Evolutionary conservation across 768 basidiomycete species (phyloP), one percentile per base, ranked within the genome.

Genomic region (Leccinum arenicola): DNA sequence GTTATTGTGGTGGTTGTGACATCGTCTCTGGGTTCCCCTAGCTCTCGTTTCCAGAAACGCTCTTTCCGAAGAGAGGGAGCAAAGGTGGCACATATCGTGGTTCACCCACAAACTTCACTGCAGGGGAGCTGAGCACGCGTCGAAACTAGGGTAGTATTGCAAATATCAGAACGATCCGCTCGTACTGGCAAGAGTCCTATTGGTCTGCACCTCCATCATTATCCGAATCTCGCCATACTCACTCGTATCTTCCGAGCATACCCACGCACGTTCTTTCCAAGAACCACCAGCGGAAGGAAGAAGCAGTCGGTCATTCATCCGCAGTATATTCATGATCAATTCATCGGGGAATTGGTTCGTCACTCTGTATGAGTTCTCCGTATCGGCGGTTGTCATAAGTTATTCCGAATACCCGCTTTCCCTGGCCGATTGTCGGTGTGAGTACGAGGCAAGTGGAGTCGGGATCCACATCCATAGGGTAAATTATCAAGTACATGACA

Each of bases 91-190:
- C 48, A 49, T 64, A 21, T 36, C 36, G 38, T 61, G n/a, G 43
- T 27, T 56, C 27, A 52, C 23, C 43, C 19, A 36, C 23, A 54
- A 38, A 38, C 19, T 11, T 27, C 3, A 50, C 36, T 35, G 29
- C 29, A 31, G 29, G 29, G 50, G 29, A 15, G 6, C 17, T n/a
- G 27, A n/a, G 15, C 35, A 53, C 50, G 23, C 21, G 49, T 35
- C 17, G 12, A 43, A 48, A 35, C 11, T n/a, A 53, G 52, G 33
- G 50, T 50, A 43, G 36, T 7, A 9, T 64, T 54, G 56, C 51
- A 55, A 55, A 57, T 59, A n/a, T 23, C 57, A 60, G 47, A 35
- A 51, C 19, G 60, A 65, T 62, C 58, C 62, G n/a, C 68, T 40
- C 38, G 50, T 17, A 40, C 11, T 25, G 49, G 60, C 10, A 57